phyloP scores from a whole-genome alignment of 192 early-diverging fungal species.

The Radiomyces spectabilis region DNA sequence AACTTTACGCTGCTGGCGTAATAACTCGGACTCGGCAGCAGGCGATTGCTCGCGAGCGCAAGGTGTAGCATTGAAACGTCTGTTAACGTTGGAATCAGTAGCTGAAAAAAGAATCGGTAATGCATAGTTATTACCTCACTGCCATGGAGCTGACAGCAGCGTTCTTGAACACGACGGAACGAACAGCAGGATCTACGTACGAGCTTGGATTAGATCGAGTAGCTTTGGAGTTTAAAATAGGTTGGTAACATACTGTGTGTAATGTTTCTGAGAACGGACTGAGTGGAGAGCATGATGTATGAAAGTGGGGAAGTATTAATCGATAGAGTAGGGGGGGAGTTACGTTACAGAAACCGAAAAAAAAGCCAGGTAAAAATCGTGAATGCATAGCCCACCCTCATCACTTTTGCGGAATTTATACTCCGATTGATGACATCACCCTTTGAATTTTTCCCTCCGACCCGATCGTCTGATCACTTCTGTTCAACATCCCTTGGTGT shows the following conservation, averaged over 20 bases:
- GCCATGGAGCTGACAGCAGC: conserved; percentile 15
- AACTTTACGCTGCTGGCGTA: conserved; percentile 43
- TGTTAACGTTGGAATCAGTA: neutral
- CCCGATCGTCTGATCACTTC: too few species aligned
- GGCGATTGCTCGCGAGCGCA: conserved; percentile 18
- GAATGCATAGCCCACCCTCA: too few species aligned
- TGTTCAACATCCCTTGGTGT: too few species aligned
- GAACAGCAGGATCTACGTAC: neutral
- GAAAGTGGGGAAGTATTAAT: too few species aligned
- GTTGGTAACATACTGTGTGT: conserved; percentile 3
- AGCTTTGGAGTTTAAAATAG: neutral
- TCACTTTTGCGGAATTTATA: too few species aligned
- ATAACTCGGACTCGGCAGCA: conserved; percentile 29
- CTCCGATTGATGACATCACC: too few species aligned
- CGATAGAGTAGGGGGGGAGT: too few species aligned
- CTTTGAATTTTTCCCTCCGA: too few species aligned
- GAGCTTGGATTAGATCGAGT: neutral
- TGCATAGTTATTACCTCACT: conserved; percentile 10
- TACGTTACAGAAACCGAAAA: too few species aligned
- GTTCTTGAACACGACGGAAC: conserved; percentile 15
- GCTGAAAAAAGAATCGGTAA: neutral
- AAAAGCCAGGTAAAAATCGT: too few species aligned
- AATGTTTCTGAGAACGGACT: conserved; percentile 6
- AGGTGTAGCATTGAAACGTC: conserved; percentile 21
- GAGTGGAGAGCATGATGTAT: conserved; percentile 16